A percentile compares a stretch with the other conserved stretches of the same genome.
These are phyloP conservation scores for Stagonosporopsis cucurbitacearum DNA, from an alignment of 2,329 filamentous ascomycete species.

Conservation along the genomic window DNA sequence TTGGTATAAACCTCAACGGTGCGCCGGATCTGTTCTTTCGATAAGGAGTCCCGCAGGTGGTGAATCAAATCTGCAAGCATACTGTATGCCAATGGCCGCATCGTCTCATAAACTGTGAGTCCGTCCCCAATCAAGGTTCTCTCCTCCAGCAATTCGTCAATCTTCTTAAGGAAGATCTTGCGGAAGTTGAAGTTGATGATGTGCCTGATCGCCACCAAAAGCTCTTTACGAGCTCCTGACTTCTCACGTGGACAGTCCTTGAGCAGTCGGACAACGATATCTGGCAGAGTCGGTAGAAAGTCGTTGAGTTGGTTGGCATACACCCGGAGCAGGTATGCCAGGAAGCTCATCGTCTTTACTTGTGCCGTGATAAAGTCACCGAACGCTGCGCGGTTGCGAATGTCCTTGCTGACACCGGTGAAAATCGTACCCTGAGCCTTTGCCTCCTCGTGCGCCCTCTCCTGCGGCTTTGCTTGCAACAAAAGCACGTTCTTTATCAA, in stretches of 20 bases:
- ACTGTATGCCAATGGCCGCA: conserved; percentile 93
- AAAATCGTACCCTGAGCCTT: conserved; percentile 81
- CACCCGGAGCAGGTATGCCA: conserved; percentile 89
- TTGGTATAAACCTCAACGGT: conserved; percentile 97
- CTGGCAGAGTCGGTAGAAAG: conserved; percentile 83
- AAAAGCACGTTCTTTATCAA: conserved; percentile 89
- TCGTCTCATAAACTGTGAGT: conserved; percentile 93
- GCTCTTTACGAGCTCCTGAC: conserved; percentile 89
- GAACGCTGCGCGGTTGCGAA: conserved; percentile 92
- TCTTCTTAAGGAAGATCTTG: conserved; percentile 91
- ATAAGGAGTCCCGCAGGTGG: conserved; percentile 89
- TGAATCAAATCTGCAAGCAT: conserved; percentile 99
- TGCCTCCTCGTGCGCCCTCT: conserved; percentile 88
- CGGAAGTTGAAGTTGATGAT: conserved; percentile 99
- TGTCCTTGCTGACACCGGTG: conserved; percentile 89
- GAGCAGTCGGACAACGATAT: conserved; percentile 86
- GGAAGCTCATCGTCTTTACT: conserved; percentile 98
- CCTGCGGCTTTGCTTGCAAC: conserved; percentile 90
- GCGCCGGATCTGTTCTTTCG: conserved; percentile 88
- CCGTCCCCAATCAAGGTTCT: conserved; percentile 94
- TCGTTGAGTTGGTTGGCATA: conserved; percentile 87
- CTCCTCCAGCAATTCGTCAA: conserved; percentile 94
- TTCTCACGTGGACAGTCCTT: conserved; percentile 96
- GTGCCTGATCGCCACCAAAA: conserved; percentile 94
- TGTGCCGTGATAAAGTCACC: conserved; percentile 98